Base-by-base conservation (phyloP, 805 yeast species). In the Ogataea siamensis region DNA sequence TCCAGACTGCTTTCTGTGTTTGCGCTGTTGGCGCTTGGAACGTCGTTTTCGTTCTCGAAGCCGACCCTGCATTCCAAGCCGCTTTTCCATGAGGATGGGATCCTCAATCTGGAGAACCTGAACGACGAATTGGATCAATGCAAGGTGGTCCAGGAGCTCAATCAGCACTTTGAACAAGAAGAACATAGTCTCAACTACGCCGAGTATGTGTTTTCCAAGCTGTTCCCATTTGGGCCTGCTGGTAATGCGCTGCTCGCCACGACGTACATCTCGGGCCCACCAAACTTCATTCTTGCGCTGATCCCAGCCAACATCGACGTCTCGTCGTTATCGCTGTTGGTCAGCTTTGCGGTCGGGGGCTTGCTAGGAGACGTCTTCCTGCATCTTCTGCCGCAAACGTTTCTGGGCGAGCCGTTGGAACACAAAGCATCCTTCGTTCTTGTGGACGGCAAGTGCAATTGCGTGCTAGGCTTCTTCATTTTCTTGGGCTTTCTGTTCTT, bases 311-410 rank as follows among this genome's bases (percentile, higher is more conserved):
- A 69, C 19, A 76, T 80, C 32, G 63, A 71, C 32, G 76, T 80
- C 0, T 58, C 73, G 2, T 62, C 68, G 21, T 60, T 81, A 24
- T 66, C 77, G 7, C 54, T 74, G 17, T 58, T 83, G 39, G 85
- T 83, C 1, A 68, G 86, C 30, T 83, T 84, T 62, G 89, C 91
- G 10, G 72, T 79, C 32, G 93, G 93, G 30, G 85, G 89, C 1
- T 63, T 84, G 25, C 60, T 84, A 23, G 91, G 91, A 30, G 91
- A 83, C 54, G 78, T 83, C 1, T 80, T 84, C 45, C 56, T 83
- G 29, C 93, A 84, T 57, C 54, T 84, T 42, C 59, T 84, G 32
- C 93, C 93, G 3, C 84, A 80, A 51, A 74, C 80, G 1, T 80
- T 78, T 47, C 62, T 73, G 7, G 79, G 81, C 9, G 78, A 76